Base-by-base conservation (phyloP, 148 eudicot genomes). In the Bassia scoparia region DNA sequence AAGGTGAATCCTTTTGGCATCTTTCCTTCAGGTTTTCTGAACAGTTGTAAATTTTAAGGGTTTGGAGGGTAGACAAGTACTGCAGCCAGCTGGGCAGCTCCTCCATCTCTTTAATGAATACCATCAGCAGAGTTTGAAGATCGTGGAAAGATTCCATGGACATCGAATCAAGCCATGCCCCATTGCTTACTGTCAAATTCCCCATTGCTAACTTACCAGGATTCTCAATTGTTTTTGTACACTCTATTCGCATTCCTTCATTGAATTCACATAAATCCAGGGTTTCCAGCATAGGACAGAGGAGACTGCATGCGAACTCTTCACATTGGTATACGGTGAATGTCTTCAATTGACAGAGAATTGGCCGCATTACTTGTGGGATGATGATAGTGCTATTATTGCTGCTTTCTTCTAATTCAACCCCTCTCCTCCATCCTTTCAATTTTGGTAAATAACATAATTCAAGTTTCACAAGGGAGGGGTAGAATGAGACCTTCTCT, bases 11-110 rank as follows among this genome's bases (percentile, higher is more conserved):
- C 17, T 17, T 31, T 26, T 26, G 30, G 65, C 65, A 61, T 61
- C 65, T 61, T 31, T 34, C 17, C 65, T 61, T n/a, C 65, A 61
- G 65, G 37, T 23, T 17, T 61, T 33, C 38, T 61, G 65, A 30
- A 18, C 65, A 31, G 0, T 30, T 0, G 3, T 2, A 27, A 27
- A 59, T 0, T 10, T 2, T 29, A n/a, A 61, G 65, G n/a, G n/a
- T n/a, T 9, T 33, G 46, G 61, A 69, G 73, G 21, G 46, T 1
- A 34, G 73, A 18, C 9, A 33, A 9, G 48, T 29, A n/a, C 27
- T 35, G 61, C 20, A 69, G 53, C 30, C 73, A 37, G 61, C 46
- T 29, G 35, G 70, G 55, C 11, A 67, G 70, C 1, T 66, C 23
- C 18, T 2, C 31, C 52, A 66, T 7, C 31, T 38, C 31, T 11